phyloP scores from a whole-genome alignment of 169 alveolate genomes.

The Eimeria necatrix region DNA sequence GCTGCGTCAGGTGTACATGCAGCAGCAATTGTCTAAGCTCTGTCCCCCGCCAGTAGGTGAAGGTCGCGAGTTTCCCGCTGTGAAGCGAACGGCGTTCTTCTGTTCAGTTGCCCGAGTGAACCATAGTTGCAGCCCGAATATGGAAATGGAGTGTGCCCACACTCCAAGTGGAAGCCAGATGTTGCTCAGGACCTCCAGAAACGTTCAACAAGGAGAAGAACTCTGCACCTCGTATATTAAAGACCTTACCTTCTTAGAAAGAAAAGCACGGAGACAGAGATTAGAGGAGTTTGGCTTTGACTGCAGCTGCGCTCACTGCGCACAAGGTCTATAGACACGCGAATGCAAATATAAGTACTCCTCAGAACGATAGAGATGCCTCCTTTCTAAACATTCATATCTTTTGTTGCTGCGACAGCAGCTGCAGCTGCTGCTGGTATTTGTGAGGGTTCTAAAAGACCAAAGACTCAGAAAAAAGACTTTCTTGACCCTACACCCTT shows the following conservation, averaged over 20 bases:
- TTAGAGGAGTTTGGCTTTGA: conserved; percentile 57
- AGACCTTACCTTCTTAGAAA: neutral
- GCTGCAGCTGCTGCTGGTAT: conserved; percentile 11
- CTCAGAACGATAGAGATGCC: neutral
- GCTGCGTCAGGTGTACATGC: neutral
- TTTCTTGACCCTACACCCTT: neutral
- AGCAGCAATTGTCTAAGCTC: neutral
- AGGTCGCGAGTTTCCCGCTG: conserved; percentile 50
- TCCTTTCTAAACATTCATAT: neutral
- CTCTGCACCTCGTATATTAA: conserved; percentile 18
- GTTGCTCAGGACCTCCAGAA: neutral
- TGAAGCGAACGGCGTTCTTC: conserved; percentile 61
- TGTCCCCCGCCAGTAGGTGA: conserved; percentile 37
- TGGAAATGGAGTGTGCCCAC: conserved; percentile 28
- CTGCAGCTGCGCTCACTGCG: conserved; percentile 50
- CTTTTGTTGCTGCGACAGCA: neutral
- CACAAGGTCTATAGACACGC: conserved; percentile 10
- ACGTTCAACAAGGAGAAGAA: conserved; percentile 55
- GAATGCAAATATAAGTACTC: neutral
- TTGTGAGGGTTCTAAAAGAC: neutral
- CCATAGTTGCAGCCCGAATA: conserved; percentile 60
- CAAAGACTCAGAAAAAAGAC: neutral
- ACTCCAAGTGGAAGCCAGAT: neutral
- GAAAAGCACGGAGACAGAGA: conserved; percentile 56
- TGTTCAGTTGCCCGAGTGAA: conserved; percentile 54